These are phyloP conservation scores for Prunella vulgaris DNA, from an alignment of 257 asterid genomes.

Conservation along the genomic window DNA sequence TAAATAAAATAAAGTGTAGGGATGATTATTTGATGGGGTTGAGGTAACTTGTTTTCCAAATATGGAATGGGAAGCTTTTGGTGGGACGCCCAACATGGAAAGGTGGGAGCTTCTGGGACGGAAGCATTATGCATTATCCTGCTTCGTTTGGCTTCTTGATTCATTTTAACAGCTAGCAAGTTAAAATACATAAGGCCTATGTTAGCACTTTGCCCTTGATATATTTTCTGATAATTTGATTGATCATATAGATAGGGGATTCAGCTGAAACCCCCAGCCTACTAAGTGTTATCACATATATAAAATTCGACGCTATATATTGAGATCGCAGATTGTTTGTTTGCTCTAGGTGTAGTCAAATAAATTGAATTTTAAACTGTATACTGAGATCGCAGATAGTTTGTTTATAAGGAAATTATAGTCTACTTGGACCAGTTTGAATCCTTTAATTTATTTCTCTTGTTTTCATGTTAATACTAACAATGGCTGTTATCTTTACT, in stretches of 20 bases:
- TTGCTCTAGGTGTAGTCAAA: neutral
- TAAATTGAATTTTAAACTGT: neutral
- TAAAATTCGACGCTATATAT: neutral
- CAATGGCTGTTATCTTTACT: conserved; percentile 19
- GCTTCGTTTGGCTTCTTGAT: neutral
- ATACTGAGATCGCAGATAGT: neutral
- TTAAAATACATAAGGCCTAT: neutral
- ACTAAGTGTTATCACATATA: neutral
- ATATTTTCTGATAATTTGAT: neutral
- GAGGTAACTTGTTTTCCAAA: too few relatives aligned
- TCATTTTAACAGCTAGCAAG: neutral
- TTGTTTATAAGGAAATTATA: neutral
- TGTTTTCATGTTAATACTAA: conserved; percentile 17
- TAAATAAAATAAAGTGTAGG: too few relatives aligned
- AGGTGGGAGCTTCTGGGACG: too few relatives aligned
- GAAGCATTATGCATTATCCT: too few relatives aligned
- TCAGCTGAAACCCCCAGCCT: neutral
- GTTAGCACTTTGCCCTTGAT: neutral
- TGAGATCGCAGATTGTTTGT: neutral
- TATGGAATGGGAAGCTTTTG: too few relatives aligned
- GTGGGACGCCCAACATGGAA: too few relatives aligned
- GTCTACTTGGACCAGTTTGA: neutral
- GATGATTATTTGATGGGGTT: too few relatives aligned
- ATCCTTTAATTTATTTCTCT: neutral
- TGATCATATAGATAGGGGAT: neutral